Evolutionary conservation across 164 flowering plant genomes (phyloP), one percentile per base, ranked within the genome.

Genomic region (Magnolia officinalis): DNA sequence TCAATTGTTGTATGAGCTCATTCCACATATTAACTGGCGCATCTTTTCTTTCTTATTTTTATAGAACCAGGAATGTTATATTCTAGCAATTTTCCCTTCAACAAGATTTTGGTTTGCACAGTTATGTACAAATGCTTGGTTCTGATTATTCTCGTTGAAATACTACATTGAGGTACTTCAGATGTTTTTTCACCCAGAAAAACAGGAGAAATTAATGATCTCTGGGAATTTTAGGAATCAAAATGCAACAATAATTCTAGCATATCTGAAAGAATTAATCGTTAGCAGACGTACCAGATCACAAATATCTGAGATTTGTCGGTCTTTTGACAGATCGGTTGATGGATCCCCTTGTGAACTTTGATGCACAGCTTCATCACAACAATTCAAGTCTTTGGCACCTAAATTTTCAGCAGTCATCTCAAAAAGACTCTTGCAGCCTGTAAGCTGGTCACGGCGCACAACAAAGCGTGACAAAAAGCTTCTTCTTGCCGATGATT

Each of bases 401-500:
- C 78, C 78, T 26, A 37, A 74, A 76, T 71, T 64, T 64, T 49
- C 73, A 76, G 67, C 29, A 6, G 82, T 78, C 37, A 86, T 76
- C 23, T 75, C 82, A 66, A 80, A 82, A 50, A 82, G 84, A 72
- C 26, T 79, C 75, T 76, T 79, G 81, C 82, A 50, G 31, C 83
- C 86, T 50, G 78, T 80, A 49, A 77, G 49, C 80, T 74, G 80
- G 76, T 82, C 85, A 66, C 70, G 81, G 2, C 80, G 80, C 69
- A 89, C 76, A 67, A 79, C 76, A 81, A 81, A 86, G 16, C 68
- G 84, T 49, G 85, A 75, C 7, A 88, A 85, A 82, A 78, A 82
- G 61, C 82, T 87, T 83, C 83, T 86, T 79, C 83, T 83, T 11
- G 37, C 70, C 7, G 88, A 82, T 76, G 90, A 76, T 77, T 81